Evolutionary conservation across 1,284 basidiomycete genomes (phyloP).

Genomic region (Moesziomyces antarcticus): DNA sequence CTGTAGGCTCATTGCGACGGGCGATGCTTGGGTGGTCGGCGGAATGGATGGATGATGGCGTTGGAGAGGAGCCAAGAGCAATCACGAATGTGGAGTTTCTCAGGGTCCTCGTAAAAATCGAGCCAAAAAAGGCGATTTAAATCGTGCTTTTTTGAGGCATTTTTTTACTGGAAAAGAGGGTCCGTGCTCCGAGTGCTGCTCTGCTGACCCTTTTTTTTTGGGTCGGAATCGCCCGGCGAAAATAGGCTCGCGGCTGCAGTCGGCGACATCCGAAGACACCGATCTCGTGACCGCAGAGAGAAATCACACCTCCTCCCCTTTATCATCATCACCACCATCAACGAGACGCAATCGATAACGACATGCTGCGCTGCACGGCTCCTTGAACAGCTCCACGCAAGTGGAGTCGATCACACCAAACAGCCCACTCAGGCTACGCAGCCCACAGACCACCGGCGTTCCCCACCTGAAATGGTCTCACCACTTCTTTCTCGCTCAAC

Average conservation of each 20-base stretch:
- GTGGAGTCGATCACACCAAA: constrained; percentile 29
- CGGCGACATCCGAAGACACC: constrained; percentile 9
- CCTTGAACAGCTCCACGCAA: constrained; percentile 44
- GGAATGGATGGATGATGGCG: background rate
- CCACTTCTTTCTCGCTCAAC: background rate
- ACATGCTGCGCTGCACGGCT: constrained; percentile 20
- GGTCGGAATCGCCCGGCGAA: background rate
- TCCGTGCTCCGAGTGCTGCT: constrained; percentile 8
- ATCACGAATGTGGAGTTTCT: background rate
- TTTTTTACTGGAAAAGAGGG: background rate
- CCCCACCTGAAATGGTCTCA: background rate
- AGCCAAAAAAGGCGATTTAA: background rate
- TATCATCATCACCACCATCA: background rate
- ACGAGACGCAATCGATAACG: constrained; percentile 4
- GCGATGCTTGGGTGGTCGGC: too few species aligned
- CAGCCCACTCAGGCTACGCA: constrained; percentile 11
- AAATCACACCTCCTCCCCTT: constrained; percentile 3
- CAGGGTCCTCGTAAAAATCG: background rate
- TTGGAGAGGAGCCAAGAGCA: background rate
- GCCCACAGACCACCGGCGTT: background rate
- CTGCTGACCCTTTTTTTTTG: background rate
- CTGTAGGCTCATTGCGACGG: constrained; percentile 17
- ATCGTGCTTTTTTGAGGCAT: background rate
- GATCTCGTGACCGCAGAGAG: constrained; percentile 8
- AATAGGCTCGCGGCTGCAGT: constrained; percentile 11